Conservation (phyloP, 108 stramenopile species). For the Tribonema minus region DNA sequence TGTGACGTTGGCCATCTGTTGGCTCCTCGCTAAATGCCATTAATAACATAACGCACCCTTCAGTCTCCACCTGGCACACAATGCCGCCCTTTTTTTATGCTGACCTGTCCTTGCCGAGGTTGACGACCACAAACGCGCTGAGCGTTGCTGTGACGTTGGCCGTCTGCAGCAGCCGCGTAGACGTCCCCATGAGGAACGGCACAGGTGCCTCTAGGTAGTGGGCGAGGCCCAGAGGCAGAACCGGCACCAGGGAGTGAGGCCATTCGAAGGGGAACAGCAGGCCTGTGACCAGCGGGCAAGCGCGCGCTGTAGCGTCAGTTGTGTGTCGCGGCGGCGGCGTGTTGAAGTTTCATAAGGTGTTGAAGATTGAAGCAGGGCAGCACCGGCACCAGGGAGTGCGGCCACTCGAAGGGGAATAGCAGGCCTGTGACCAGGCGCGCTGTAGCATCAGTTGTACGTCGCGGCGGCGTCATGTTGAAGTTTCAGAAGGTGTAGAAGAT, state of each 20-base stretch:
- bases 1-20: background rate
- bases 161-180: background rate
- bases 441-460: too few relatives aligned
- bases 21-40: too few relatives aligned
- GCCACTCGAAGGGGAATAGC: conserved; percentile 14
- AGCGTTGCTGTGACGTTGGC: background rate
- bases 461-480: too few relatives aligned
- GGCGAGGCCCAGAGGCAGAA: conserved; percentile 22
- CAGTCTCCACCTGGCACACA: too few relatives aligned
- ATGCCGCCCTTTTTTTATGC: too few relatives aligned
- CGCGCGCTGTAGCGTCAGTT: too few relatives aligned
- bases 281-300: background rate
- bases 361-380: too few relatives aligned
- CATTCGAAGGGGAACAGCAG: conserved; percentile 2
- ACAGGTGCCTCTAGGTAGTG: conserved; percentile 40
- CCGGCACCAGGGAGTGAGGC: conserved; percentile 38
- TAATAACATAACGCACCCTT: background rate
- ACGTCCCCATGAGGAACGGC: conserved; percentile 39
- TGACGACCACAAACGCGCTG: background rate
- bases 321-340: too few relatives aligned
- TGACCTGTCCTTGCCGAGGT: background rate
- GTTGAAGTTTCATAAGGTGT: too few relatives aligned
- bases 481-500: too few relatives aligned
- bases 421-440: background rate
- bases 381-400: conserved; percentile 32